Base-by-base conservation (phyloP, 1,284 basidiomycete species). In the Cryptococcus depauperatus region DNA sequence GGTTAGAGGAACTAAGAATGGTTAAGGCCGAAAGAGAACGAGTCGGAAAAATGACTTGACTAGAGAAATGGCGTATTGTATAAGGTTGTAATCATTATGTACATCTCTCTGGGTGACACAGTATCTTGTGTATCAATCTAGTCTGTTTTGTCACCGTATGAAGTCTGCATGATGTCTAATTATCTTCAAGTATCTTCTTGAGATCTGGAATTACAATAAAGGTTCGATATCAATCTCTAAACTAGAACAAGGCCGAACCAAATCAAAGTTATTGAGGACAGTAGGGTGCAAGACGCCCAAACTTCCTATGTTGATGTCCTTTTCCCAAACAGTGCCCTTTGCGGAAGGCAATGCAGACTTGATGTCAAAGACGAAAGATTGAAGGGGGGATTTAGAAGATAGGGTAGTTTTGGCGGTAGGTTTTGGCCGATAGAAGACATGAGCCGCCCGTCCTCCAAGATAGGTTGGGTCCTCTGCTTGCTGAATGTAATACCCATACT, bases 161-260 rank as follows among this genome's bases (percentile, higher is more conserved):
- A n/a, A n/a, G n/a, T n/a, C n/a, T n/a, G n/a, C n/a, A n/a, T n/a
- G n/a, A n/a, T n/a, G n/a, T n/a, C n/a, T n/a, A n/a, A n/a, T n/a
- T n/a, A n/a, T n/a, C n/a, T n/a, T n/a, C n/a, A n/a, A n/a, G n/a
- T n/a, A n/a, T n/a, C n/a, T n/a, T 46, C 71, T n/a, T n/a, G n/a
- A n/a, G n/a, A n/a, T n/a, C n/a, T n/a, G n/a, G n/a, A n/a, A n/a
- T n/a, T 85, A 90, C 73, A 89, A 82, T 77, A 98, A 90, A 13
- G 84, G 84, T 70, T 95, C 89, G 40, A 98, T 75, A 40, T 84
- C 84, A 67, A 98, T 89, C 76, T 99, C 95, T 49, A 99, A 74
- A 9, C 83, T 83, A 14, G 91, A 95, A 71, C 91, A 96, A n/a
- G 93, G 95, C 72, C 87, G 92, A 38, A 80, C 79, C 55, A 98